Evolutionary conservation across 1,284 basidiomycete species (phyloP).

Genomic region (Cystobasidium pallidum): DNA sequence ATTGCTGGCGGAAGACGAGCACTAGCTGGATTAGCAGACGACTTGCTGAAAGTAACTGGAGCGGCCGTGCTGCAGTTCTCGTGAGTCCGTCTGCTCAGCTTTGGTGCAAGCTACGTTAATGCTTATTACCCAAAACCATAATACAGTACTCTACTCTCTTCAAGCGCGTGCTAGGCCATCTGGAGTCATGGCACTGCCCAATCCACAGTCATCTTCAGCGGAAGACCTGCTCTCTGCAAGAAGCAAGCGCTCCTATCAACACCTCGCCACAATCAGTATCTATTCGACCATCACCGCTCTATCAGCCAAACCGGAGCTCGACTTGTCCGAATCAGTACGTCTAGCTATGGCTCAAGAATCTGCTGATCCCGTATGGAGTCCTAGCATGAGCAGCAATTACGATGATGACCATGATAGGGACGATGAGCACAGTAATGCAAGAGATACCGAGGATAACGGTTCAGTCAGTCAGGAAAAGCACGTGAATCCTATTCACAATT

Average conservation of each 20-base stretch:
- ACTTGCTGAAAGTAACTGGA: too few species aligned
- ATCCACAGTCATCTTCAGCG: slow-evolving; percentile 32
- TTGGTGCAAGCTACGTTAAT: too few species aligned
- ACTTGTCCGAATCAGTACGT: slow-evolving; percentile 32
- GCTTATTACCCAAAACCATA: too few species aligned
- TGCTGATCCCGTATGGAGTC: slow-evolving; percentile 36
- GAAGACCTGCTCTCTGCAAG: slow-evolving; percentile 42
- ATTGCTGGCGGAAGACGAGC: too few species aligned
- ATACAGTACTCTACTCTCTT: too few species aligned
- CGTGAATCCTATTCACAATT: neutral
- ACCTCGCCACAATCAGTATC: slow-evolving; percentile 28
- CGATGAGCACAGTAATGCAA: neutral
- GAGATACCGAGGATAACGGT: slow-evolving; percentile 5
- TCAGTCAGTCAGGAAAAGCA: neutral
- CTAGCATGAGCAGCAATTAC: slow-evolving; percentile 28
- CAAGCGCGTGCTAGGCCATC: neutral
- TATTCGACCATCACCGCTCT: slow-evolving; percentile 25
- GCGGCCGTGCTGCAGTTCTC: too few species aligned
- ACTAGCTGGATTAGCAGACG: too few species aligned
- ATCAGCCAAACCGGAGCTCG: slow-evolving; percentile 9
- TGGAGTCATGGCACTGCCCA: neutral
- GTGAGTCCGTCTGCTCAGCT: too few species aligned
- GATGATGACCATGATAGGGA: neutral
- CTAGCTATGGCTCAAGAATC: slow-evolving; percentile 42
- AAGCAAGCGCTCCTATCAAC: slow-evolving; percentile 29